Conservation (phyloP, 2,329 filamentous ascomycete genomes). For the Cladosporium sp. region DNA sequence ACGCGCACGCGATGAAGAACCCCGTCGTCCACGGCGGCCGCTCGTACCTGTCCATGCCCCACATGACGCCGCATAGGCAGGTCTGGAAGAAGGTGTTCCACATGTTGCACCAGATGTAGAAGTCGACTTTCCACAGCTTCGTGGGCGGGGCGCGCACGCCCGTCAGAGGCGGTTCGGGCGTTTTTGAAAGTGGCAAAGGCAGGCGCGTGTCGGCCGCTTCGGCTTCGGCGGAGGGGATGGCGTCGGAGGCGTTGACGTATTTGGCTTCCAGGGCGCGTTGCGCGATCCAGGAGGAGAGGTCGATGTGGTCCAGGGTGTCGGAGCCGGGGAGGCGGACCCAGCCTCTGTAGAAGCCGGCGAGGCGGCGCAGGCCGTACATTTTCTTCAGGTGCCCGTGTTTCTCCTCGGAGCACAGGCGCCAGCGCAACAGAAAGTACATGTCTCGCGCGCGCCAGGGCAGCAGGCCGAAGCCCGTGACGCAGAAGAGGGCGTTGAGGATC, state of each 20-base stretch:
- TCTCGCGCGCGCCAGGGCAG: slow-evolving; percentile 83
- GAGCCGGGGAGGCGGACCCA: slow-evolving; percentile 74
- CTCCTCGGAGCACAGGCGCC: slow-evolving; percentile 43
- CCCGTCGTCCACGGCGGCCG: slow-evolving; percentile 79
- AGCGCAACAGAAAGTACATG: slow-evolving; percentile 67
- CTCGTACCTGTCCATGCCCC: slow-evolving; percentile 52
- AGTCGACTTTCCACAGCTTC: slow-evolving; percentile 69
- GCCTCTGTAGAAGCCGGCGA: slow-evolving; percentile 68
- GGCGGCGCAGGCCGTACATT: slow-evolving; percentile 56
- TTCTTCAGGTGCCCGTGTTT: slow-evolving; percentile 30
- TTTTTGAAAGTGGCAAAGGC: slow-evolving; percentile 61
- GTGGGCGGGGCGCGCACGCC: slow-evolving; percentile 66
- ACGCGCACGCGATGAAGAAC: slow-evolving; percentile 71
- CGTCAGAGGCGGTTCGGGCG: slow-evolving; percentile 65
- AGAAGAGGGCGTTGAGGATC: slow-evolving; percentile 79
- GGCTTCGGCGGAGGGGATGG: not conserved
- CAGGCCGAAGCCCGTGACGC: slow-evolving; percentile 78
- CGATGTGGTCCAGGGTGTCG: slow-evolving; percentile 48
- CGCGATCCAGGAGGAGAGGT: slow-evolving; percentile 14
- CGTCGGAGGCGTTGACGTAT: not conserved
- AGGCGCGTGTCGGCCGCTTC: slow-evolving; percentile 45
- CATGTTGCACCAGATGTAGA: slow-evolving; percentile 74
- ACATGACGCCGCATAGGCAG: slow-evolving; percentile 75
- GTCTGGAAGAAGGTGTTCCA: slow-evolving; percentile 75
- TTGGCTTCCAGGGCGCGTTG: not conserved